These are phyloP conservation scores for Phytophthora pluvialis DNA, from an alignment of 352 stramenopile genomes.

Conservation along the genomic window DNA sequence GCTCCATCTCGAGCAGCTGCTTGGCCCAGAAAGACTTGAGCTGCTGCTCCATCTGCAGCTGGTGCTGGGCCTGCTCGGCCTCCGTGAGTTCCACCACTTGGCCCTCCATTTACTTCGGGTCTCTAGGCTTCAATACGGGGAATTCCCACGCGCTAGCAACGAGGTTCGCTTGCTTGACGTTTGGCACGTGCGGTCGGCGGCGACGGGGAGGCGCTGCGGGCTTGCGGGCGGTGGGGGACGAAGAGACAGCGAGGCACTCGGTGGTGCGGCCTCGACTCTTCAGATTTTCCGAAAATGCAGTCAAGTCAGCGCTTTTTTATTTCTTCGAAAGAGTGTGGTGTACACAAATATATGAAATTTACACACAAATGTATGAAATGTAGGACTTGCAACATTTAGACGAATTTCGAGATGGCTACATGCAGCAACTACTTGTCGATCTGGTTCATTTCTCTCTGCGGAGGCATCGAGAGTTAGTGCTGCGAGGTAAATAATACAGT, in stretches of 20 bases:
- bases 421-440: not conserved
- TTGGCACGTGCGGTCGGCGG: not conserved
- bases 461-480: not conserved
- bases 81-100: constrained; percentile 89
- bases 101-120: constrained; percentile 62
- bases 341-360: constrained; percentile 2
- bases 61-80: constrained; percentile 85
- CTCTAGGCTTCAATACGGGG: constrained; percentile 11
- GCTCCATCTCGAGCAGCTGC: constrained; percentile 92
- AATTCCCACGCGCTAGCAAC: constrained; percentile 3
- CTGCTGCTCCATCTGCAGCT: constrained; percentile 89
- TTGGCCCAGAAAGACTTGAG: constrained; percentile 94
- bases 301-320: constrained; percentile 6
- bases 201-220: not conserved
- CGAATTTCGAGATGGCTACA: not conserved
- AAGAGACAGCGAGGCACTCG: constrained; percentile 11
- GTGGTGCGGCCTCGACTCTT: constrained; percentile 28
- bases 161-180: not conserved
- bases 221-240: not conserved
- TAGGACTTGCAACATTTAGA: too few relatives aligned
- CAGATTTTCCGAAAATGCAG: constrained; percentile 22
- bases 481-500: not conserved
- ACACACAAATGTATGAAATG: too few relatives aligned
- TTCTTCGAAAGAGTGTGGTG: constrained; percentile 2
- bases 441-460: constrained; percentile 36